These are phyloP conservation scores for Acrocalymma vagum DNA, from an alignment of 2,329 filamentous ascomycete genomes.

Conservation along the genomic window DNA sequence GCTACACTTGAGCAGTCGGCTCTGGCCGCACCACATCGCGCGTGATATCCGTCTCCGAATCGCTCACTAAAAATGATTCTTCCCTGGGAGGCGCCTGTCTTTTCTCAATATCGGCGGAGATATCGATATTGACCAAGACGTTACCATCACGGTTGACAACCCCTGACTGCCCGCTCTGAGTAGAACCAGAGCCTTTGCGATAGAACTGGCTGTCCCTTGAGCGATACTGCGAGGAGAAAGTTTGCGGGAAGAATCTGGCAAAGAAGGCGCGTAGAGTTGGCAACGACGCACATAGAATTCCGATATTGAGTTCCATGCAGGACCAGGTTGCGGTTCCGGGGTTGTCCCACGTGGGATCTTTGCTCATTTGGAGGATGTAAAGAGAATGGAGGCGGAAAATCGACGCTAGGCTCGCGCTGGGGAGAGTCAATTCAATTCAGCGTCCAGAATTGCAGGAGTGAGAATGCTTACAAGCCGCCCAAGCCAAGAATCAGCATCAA, in stretches of 20 bases:
- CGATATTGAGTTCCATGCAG: conserved; percentile 26
- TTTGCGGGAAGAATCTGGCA: conserved; percentile 13
- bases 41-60: too few species aligned
- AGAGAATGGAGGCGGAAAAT: conserved; percentile 26
- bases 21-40: too few species aligned
- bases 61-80: too few species aligned
- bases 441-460: background rate
- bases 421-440: background rate
- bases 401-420: conserved; percentile 27
- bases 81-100: too few species aligned
- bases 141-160: too few species aligned
- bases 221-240: conserved; percentile 17
- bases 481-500: conserved; percentile 39
- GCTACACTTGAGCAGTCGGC: too few species aligned
- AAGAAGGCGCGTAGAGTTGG: conserved; percentile 26
- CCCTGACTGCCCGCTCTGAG: too few species aligned
- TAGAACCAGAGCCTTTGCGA: too few species aligned
- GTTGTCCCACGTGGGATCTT: conserved; percentile 27
- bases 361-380: conserved; percentile 13
- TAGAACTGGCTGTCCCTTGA: too few species aligned
- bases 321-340: conserved; percentile 28
- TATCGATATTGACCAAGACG: too few species aligned
- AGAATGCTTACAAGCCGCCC: conserved; percentile 36
- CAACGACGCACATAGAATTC: conserved; percentile 30
- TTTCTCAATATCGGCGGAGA: too few species aligned